Conservation (phyloP, 2,329 filamentous ascomycete species). For the Aspergillus brunneoviolaceus region DNA sequence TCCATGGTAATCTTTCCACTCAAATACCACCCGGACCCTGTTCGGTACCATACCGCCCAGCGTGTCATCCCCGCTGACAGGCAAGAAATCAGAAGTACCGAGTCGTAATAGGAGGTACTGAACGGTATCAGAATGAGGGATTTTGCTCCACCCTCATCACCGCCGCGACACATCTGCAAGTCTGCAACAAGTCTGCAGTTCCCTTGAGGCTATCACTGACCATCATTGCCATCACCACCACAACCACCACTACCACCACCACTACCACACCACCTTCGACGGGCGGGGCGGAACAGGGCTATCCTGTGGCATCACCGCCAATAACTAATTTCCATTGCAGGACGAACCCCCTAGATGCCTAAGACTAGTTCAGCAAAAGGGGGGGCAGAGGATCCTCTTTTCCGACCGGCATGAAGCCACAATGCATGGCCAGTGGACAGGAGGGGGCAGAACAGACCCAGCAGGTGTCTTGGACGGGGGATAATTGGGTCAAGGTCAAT, state of each 20-base stretch:
- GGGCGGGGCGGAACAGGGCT: conserved; percentile 7
- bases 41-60: not conserved
- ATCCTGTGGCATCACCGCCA: conserved; percentile 1
- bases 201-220: not conserved
- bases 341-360: conserved; percentile 2
- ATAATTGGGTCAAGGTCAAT: conserved; percentile 24
- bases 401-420: conserved; percentile 24
- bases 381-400: conserved; percentile 10
- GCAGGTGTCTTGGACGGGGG: conserved; percentile 4
- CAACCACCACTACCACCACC: not conserved
- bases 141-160: not conserved
- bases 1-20: not conserved
- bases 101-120: not conserved
- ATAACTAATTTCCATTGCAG: not conserved
- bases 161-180: too few relatives aligned
- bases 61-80: not conserved
- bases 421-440: conserved; percentile 27
- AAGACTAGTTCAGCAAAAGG: not conserved
- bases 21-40: not conserved
- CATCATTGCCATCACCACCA: not conserved
- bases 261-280: not conserved
- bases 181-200: not conserved
- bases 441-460: conserved; percentile 7
- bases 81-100: not conserved
- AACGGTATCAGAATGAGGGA: not conserved